These are phyloP conservation scores for Malassezia sp. DNA, from an alignment of 1,284 basidiomycete species.

Conservation along the genomic window DNA sequence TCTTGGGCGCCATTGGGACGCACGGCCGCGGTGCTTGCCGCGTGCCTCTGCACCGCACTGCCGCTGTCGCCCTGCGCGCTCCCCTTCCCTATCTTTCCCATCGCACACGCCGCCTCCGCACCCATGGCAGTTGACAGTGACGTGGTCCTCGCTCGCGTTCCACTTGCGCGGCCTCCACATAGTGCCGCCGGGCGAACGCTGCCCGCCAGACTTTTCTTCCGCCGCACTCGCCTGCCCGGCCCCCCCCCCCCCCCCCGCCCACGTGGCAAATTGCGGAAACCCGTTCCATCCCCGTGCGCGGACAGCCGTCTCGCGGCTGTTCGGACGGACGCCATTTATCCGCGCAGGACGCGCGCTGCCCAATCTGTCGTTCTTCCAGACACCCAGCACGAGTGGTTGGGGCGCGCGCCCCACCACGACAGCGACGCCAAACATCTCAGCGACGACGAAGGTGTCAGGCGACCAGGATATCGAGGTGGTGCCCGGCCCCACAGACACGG, in stretches of 20 bases:
- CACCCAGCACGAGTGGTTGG: conserved; percentile 27
- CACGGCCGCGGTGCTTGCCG: too few relatives aligned
- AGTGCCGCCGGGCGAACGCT: neutral
- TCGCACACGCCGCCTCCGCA: too few relatives aligned
- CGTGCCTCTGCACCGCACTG: too few relatives aligned
- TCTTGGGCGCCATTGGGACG: too few relatives aligned
- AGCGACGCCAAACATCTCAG: conserved; percentile 20
- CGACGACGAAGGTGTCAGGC: conserved; percentile 27
- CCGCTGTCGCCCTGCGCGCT: too few relatives aligned
- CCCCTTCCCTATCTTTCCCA: too few relatives aligned
- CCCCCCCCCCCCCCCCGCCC: too few relatives aligned
- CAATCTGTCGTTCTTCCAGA: conserved; percentile 34
- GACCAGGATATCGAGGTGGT: conserved; percentile 60
- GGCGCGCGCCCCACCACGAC: conserved; percentile 19
- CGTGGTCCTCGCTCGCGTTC: too few relatives aligned
- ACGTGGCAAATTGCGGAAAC: too few relatives aligned
- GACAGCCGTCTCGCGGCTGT: neutral
- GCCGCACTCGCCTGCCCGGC: too few relatives aligned
- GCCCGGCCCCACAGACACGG: conserved; percentile 46
- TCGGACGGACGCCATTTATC: neutral
- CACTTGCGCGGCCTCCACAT: neutral
- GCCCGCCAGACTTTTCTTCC: neutral
- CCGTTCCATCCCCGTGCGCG: neutral
- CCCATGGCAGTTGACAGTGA: too few relatives aligned
- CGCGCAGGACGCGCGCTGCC: conserved; percentile 1